Percentiles rank a stretch among this genome's conserved stretches.
Conservation (phyloP, 2,329 filamentous ascomycete species). For the Hypoxylon sp. region DNA sequence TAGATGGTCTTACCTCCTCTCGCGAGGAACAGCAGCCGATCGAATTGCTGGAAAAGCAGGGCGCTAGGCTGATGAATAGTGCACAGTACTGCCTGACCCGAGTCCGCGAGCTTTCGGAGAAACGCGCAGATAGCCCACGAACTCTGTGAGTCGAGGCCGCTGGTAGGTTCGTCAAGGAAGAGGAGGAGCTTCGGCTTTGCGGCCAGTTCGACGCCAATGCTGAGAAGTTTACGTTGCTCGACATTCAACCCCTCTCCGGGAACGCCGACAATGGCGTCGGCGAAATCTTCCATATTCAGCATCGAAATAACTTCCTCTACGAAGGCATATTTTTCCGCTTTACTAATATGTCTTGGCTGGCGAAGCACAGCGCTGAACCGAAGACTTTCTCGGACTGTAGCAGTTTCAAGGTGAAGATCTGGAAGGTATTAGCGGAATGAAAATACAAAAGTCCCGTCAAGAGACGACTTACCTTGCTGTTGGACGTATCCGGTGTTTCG, state of each 20-base stretch:
- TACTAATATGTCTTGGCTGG: slow-evolving; percentile 75
- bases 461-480: slow-evolving; percentile 77
- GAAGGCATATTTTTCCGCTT: slow-evolving; percentile 82
- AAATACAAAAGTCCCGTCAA: background rate
- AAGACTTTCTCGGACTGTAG: slow-evolving; percentile 88
- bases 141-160: slow-evolving; percentile 89
- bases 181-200: slow-evolving; percentile 74
- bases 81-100: slow-evolving; percentile 89
- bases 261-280: slow-evolving; percentile 88
- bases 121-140: slow-evolving; percentile 90
- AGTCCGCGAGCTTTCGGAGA: slow-evolving; percentile 86
- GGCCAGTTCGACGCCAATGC: slow-evolving; percentile 92
- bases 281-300: slow-evolving; percentile 87
- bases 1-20: slow-evolving; percentile 82
- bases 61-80: slow-evolving; percentile 94
- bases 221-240: slow-evolving; percentile 79
- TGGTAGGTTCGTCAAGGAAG: slow-evolving; percentile 85
- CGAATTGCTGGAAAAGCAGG: slow-evolving; percentile 90
- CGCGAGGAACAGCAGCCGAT: slow-evolving; percentile 80
- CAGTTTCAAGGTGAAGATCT: slow-evolving; percentile 79
- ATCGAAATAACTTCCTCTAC: slow-evolving; percentile 90
- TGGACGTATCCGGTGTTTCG: slow-evolving; percentile 92
- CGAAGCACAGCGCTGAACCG: slow-evolving; percentile 87
- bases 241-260: slow-evolving; percentile 79
- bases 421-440: background rate